Conservation (phyloP, 768 basidiomycete species). For the Wakefieldia striispora region DNA sequence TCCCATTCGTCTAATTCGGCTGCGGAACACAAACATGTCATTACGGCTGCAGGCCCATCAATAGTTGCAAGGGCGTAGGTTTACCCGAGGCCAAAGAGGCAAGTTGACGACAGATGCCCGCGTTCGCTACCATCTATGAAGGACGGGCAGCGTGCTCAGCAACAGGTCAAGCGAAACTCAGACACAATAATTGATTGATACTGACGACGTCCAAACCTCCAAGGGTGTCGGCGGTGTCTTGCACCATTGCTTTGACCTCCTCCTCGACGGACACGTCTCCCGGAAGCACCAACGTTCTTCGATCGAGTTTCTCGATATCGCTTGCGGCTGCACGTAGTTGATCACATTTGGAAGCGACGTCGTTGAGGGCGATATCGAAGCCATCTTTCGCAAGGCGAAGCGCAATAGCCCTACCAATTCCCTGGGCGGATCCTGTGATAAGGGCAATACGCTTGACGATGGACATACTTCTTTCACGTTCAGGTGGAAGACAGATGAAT, state of each 20-base stretch:
- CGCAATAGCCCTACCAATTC: conserved; percentile 20
- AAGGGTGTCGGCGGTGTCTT: conserved; percentile 26
- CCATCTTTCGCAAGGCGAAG: conserved; percentile 18
- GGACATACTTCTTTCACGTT: not conserved
- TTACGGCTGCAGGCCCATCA: not conserved
- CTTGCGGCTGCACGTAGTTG: conserved; percentile 5
- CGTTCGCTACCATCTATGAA: conserved; percentile 4
- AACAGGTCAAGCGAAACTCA: too few relatives aligned
- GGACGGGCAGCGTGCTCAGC: too few relatives aligned
- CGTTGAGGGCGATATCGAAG: conserved; percentile 30
- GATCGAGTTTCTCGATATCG: conserved; percentile 20
- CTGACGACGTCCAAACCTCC: conserved; percentile 15
- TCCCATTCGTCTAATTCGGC: not conserved
- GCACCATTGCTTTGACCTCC: conserved; percentile 40
- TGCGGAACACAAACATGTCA: not conserved
- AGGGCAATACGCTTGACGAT: conserved; percentile 27
- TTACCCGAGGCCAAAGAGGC: not conserved
- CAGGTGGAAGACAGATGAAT: too few relatives aligned
- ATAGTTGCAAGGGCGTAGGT: too few relatives aligned
- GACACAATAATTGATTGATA: not conserved
- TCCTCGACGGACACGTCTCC: conserved; percentile 40
- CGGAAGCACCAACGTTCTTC: conserved; percentile 14
- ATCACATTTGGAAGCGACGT: conserved; percentile 18
- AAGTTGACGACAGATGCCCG: not conserved
- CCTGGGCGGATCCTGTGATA: conserved; percentile 29